Conservation (phyloP, 2,329 filamentous ascomycete genomes). For the Talaromyces sp. region DNA sequence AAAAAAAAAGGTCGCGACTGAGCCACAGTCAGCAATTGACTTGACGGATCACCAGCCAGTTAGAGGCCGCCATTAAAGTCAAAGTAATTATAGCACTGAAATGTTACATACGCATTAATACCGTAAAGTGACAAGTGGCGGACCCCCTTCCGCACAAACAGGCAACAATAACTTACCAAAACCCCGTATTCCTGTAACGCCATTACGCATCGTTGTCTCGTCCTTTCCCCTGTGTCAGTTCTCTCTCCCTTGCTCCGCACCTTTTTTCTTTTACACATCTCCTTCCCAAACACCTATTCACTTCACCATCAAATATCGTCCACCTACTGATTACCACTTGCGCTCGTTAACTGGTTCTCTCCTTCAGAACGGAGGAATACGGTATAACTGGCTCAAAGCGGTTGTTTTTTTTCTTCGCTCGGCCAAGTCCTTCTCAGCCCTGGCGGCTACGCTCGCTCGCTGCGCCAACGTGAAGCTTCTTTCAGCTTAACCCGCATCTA, state of each 20-base stretch:
- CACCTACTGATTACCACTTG: neutral
- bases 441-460: conserved; percentile 16
- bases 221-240: conserved; percentile 14
- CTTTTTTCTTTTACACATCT: conserved; percentile 1
- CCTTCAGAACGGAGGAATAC: neutral
- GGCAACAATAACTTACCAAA: neutral
- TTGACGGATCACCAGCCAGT: neutral
- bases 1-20: neutral
- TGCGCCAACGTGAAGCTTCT: conserved; percentile 12
- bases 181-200: conserved; percentile 1
- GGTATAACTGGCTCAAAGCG: conserved; percentile 5
- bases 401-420: neutral
- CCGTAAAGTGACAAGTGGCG: neutral
- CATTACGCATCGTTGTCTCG: conserved; percentile 6
- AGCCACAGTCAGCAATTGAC: conserved; percentile 12
- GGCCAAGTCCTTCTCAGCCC: conserved; percentile 8
- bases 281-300: neutral
- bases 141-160: neutral
- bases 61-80: neutral
- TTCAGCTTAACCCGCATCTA: conserved; percentile 12
- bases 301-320: conserved; percentile 3
- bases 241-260: conserved; percentile 5
- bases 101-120: neutral
- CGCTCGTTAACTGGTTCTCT: conserved; percentile 6
- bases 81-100: conserved; percentile 2